Percentiles rank a stretch among this genome's conserved stretches.
These are phyloP conservation scores for Amylostereum areolatum DNA, from an alignment of 1,284 basidiomycete species.

Conservation along the genomic window DNA sequence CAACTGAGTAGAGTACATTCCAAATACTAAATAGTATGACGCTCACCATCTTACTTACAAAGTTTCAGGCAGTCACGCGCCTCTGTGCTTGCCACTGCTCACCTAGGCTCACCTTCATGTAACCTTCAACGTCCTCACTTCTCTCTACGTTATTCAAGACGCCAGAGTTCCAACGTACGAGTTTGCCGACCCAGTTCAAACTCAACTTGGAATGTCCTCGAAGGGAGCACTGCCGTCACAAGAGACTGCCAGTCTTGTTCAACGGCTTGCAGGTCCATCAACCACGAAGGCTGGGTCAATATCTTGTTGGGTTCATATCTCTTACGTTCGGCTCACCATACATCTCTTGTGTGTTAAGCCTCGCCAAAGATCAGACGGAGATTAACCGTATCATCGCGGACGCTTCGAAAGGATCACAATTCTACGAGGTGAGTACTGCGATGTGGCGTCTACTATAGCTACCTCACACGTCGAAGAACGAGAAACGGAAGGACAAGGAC, in stretches of 20 bases:
- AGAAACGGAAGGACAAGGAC: conserved; percentile 79
- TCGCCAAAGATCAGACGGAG: conserved; percentile 72
- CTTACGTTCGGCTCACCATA: not conserved
- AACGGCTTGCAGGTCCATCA: conserved; percentile 71
- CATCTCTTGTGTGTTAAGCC: conserved; percentile 28
- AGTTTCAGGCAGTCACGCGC: too few species aligned
- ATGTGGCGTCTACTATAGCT: not conserved
- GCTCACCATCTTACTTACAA: too few species aligned
- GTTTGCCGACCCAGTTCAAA: too few species aligned
- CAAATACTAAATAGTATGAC: too few species aligned
- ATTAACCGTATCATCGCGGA: conserved; percentile 78
- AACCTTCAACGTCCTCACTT: too few species aligned
- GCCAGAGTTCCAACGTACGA: too few species aligned
- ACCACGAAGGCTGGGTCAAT: conserved; percentile 71
- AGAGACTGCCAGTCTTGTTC: conserved; percentile 61
- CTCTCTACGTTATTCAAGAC: too few species aligned
- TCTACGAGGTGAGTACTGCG: conserved; percentile 57
- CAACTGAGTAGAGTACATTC: too few species aligned
- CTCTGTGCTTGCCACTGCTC: too few species aligned
- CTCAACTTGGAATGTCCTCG: too few species aligned
- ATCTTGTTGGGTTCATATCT: not conserved
- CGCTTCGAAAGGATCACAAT: conserved; percentile 78
- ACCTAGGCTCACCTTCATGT: too few species aligned
- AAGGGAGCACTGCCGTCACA: conserved; percentile 32
- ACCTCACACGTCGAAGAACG: conserved; percentile 47